Conservation (phyloP, 352 stramenopile genomes). For the Pythium oligandrum region DNA sequence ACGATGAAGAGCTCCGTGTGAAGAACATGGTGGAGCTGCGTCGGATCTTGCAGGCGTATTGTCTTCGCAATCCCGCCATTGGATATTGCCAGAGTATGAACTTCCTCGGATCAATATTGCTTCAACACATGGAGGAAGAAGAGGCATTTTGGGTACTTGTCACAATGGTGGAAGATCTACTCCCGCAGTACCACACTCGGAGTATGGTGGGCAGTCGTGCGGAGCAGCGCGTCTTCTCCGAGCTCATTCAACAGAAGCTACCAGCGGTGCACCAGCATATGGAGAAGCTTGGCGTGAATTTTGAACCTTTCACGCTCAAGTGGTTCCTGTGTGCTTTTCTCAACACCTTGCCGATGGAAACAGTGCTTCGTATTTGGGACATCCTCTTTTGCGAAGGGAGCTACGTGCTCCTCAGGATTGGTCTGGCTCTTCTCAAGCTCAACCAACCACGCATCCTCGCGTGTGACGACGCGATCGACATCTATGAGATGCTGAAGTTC, state of each 20-base stretch:
- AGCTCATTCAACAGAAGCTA: slow-evolving; percentile 84
- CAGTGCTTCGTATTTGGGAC: slow-evolving; percentile 88
- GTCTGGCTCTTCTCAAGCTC: slow-evolving; percentile 82
- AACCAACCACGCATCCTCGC: slow-evolving; percentile 62
- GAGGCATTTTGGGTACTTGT: slow-evolving; percentile 86
- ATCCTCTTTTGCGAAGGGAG: slow-evolving; percentile 88
- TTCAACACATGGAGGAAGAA: slow-evolving; percentile 82
- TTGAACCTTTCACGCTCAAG: slow-evolving; percentile 89
- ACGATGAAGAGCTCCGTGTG: slow-evolving; percentile 16
- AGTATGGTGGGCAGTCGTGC: slow-evolving; percentile 87
- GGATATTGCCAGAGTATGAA: slow-evolving; percentile 91
- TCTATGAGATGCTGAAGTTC: slow-evolving; percentile 84
- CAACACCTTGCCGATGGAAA: slow-evolving; percentile 88
- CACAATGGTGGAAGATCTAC: slow-evolving; percentile 86
- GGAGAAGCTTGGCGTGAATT: slow-evolving; percentile 65
- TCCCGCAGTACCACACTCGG: slow-evolving; percentile 85
- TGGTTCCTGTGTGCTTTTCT: slow-evolving; percentile 93
- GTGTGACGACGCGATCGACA: slow-evolving; percentile 69
- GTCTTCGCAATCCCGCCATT: slow-evolving; percentile 72
- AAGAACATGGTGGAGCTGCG: slow-evolving; percentile 59
- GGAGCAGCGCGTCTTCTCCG: slow-evolving; percentile 85
- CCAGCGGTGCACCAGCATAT: slow-evolving; percentile 69
- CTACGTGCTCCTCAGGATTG: slow-evolving; percentile 84
- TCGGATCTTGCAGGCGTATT: slow-evolving; percentile 82
- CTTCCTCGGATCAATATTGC: slow-evolving; percentile 71